These are phyloP conservation scores for Aspergillus tamarii DNA, from an alignment of 2,329 filamentous ascomycete species.

Conservation along the genomic window DNA sequence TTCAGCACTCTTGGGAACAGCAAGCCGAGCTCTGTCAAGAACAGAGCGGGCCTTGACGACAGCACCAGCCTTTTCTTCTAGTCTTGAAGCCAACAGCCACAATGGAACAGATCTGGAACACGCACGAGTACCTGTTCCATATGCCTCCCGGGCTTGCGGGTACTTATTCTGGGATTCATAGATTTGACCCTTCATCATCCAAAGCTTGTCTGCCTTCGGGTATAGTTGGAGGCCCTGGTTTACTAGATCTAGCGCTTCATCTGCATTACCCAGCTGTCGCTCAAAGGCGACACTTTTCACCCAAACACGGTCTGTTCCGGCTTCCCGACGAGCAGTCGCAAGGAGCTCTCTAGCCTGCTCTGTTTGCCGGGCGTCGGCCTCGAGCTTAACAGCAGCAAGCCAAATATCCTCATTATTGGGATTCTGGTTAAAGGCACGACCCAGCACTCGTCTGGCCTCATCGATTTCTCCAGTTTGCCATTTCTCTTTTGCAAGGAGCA, in stretches of 20 bases:
- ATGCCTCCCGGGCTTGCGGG: slow-evolving; percentile 86
- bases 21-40: slow-evolving; percentile 85
- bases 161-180: slow-evolving; percentile 82
- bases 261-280: slow-evolving; percentile 75
- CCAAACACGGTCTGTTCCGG: slow-evolving; percentile 94
- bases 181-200: slow-evolving; percentile 99
- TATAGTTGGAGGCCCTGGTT: slow-evolving; percentile 86
- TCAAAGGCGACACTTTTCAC: slow-evolving; percentile 96
- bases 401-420: slow-evolving; percentile 98
- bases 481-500: slow-evolving; percentile 93
- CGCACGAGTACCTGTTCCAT: slow-evolving; percentile 82
- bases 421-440: slow-evolving; percentile 89
- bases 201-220: slow-evolving; percentile 82
- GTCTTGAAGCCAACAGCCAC: slow-evolving; percentile 84
- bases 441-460: slow-evolving; percentile 82
- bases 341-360: slow-evolving; percentile 83
- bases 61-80: slow-evolving; percentile 83
- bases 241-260: slow-evolving; percentile 82
- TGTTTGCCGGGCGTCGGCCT: slow-evolving; percentile 83
- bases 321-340: slow-evolving; percentile 79
- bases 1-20: slow-evolving; percentile 79
- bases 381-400: slow-evolving; percentile 93
- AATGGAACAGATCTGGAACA: slow-evolving; percentile 82
- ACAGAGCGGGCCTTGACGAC: slow-evolving; percentile 92
- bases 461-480: slow-evolving; percentile 88